Base-by-base conservation (phyloP, 1,284 basidiomycete species). In the Coniferiporia weirii region DNA sequence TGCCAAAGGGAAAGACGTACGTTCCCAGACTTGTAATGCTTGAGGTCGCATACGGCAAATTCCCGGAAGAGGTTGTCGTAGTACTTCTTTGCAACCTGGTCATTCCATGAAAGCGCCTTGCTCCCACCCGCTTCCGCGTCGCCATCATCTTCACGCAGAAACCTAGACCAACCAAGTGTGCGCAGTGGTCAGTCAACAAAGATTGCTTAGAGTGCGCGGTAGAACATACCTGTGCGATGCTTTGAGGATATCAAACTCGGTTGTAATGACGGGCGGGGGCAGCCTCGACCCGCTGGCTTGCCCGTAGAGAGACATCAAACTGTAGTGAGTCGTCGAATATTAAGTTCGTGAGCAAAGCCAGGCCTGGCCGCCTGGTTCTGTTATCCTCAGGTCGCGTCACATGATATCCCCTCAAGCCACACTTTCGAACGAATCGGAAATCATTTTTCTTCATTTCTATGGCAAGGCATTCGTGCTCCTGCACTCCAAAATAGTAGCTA, bases 11-110 rank as follows among this genome's bases (percentile, higher is more conserved):
- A 61, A 40, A 59, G 45, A 66, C 77, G 53, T 51, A 93, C 91
- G 61, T 89, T 87, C n/a, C 92, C 91, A 0, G 89, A 87, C 74
- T 94, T 95, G 79, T 90, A 96, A 70, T 96, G 94, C 73, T 96
- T 96, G 63, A 97, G 75, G 73, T 97, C 92, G 69, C 94, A 93
- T 49, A 97, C 77, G 0, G 93, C 93, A 68, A 88, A 96, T 72
- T 98, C 94, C 62, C 91, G 87, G 70, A 93, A 96, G 5, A 97
- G 80, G 65, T 76, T 89, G 13, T 80, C 76, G 67, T 96, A 95
- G 75, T 95, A 97, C 66, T 93, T 94, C 62, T 81, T 78, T 0
- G 94, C 93, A 8, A 96, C 78, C 63, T 84, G 79, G 53, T 93
- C 90, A 66, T 93, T 84, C 89, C 91, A 93, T 0, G 81, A 75